Conservation (phyloP, 495 filamentous ascomycete species). For the Aspergillus nanangensis region DNA sequence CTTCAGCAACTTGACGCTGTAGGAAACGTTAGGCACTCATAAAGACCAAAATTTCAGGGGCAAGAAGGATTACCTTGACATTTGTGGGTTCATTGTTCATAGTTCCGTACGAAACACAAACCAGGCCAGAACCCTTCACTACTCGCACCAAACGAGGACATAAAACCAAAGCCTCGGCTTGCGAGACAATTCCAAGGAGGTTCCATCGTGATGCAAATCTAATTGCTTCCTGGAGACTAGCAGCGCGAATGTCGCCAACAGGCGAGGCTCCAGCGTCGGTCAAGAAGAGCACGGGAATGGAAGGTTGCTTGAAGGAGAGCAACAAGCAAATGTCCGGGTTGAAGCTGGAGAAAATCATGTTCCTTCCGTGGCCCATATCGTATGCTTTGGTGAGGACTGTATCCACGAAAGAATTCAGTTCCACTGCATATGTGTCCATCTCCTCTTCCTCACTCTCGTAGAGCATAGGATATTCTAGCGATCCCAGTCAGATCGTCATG, state of each 20-base stretch:
- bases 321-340: conserved; percentile 95
- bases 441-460: conserved; percentile 89
- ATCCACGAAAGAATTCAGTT: conserved; percentile 96
- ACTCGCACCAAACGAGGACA: conserved; percentile 89
- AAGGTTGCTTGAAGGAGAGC: conserved; percentile 92
- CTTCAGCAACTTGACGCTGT: conserved; percentile 86
- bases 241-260: conserved; percentile 86
- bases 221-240: conserved; percentile 90
- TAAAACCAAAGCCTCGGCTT: conserved; percentile 78
- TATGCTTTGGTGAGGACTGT: conserved; percentile 87
- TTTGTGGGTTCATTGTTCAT: conserved; percentile 83
- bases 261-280: conserved; percentile 75
- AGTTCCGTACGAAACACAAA: conserved; percentile 91
- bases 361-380: conserved; percentile 62
- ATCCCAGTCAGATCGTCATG: conserved; percentile 25
- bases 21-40: conserved; percentile 8
- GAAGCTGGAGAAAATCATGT: conserved; percentile 94
- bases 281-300: conserved; percentile 90
- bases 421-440: conserved; percentile 96
- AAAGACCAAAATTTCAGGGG: neutral
- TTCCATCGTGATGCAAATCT: conserved; percentile 95
- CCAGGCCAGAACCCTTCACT: conserved; percentile 91
- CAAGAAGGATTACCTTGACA: conserved; percentile 62
- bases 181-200: conserved; percentile 80
- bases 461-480: conserved; percentile 87